Evolutionary conservation across 1,139 yeast species (phyloP).

Genomic region (Yamadazyma diddensiae): DNA sequence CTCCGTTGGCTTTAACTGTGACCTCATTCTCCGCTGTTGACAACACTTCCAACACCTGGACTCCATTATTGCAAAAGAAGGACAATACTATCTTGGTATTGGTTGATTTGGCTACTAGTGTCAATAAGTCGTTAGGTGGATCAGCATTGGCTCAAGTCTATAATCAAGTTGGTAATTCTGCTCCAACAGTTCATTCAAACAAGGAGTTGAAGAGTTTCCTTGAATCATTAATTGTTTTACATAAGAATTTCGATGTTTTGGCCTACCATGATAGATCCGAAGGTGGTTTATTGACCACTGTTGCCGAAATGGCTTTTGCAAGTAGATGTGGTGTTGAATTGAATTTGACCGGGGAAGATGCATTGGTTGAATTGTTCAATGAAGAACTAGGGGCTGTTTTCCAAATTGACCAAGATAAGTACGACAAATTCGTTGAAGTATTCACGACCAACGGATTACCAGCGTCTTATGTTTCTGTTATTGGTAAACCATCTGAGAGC

Average conservation of each 20-base stretch:
- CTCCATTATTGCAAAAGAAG: conserved; percentile 67
- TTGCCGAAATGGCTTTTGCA: conserved; percentile 96
- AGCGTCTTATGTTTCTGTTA: conserved; percentile 47
- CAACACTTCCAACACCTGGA: conserved; percentile 90
- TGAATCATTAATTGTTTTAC: conserved; percentile 66
- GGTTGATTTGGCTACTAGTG: conserved; percentile 72
- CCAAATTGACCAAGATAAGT: conserved; percentile 65
- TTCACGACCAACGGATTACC: conserved; percentile 60
- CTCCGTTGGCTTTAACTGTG: conserved; percentile 89
- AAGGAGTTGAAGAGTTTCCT: conserved; percentile 64
- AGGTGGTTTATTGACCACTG: conserved; percentile 88
- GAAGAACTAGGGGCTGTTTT: conserved; percentile 97
- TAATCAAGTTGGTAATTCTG: conserved; percentile 75
- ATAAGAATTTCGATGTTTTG: conserved; percentile 62
- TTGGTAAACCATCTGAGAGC: conserved; percentile 61
- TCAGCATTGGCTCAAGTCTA: conserved; percentile 94
- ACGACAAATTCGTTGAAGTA: conserved; percentile 51
- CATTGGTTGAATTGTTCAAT: conserved; percentile 64
- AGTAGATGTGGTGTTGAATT: conserved; percentile 75
- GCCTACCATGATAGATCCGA: conserved; percentile 97
- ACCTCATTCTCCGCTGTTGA: conserved; percentile 90
- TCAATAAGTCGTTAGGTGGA: conserved; percentile 73
- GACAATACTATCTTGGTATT: conserved; percentile 65
- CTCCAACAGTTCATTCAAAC: conserved; percentile 82
- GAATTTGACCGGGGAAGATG: conserved; percentile 36